A percentile compares a stretch with the other conserved stretches of the same genome.
phyloP scores from a whole-genome alignment of 441 rosid species.

The Gossypium schwendimanii region DNA sequence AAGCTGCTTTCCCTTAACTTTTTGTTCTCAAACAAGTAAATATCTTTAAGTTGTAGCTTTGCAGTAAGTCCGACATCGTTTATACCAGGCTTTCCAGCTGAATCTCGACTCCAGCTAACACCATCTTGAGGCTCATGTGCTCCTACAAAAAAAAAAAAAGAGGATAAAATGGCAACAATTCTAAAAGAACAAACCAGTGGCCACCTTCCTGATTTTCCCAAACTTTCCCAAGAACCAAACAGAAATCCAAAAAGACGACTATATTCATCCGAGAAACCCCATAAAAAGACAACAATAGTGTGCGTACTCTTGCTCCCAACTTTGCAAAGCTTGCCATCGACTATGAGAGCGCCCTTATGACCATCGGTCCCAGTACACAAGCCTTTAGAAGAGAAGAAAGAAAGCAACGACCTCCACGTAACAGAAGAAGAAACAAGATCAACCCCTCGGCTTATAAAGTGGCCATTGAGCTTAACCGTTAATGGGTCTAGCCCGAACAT shows the following conservation, averaged over 20 bases:
- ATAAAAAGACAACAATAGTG: neutral
- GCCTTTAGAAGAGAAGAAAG: slow-evolving; percentile 70
- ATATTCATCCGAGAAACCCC: neutral
- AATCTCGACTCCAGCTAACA: neutral
- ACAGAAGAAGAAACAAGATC: slow-evolving; percentile 62
- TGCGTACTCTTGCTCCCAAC: slow-evolving; percentile 56
- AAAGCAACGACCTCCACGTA: slow-evolving; percentile 74
- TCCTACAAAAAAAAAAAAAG: slow-evolving; percentile 20
- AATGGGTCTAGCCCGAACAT: slow-evolving; percentile 62
- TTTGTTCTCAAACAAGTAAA: slow-evolving; percentile 28
- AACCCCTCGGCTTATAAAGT: slow-evolving; percentile 67
- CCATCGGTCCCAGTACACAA: slow-evolving; percentile 53
- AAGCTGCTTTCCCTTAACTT: slow-evolving; percentile 34
- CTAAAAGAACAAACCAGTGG: too few species aligned
- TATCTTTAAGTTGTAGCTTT: slow-evolving; percentile 12
- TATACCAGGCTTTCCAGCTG: neutral
- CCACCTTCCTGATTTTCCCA: neutral
- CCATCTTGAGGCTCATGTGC: slow-evolving; percentile 22
- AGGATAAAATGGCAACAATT: too few species aligned
- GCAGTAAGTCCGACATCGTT: slow-evolving; percentile 3
- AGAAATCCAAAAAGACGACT: neutral
- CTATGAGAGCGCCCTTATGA: slow-evolving; percentile 47
- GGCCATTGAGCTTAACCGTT: slow-evolving; percentile 69
- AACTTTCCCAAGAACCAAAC: slow-evolving; percentile 6
- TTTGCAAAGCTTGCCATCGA: slow-evolving; percentile 59